Evolutionary conservation across 257 asterid genomes (phyloP).

Genomic region (Solanum chilense): DNA sequence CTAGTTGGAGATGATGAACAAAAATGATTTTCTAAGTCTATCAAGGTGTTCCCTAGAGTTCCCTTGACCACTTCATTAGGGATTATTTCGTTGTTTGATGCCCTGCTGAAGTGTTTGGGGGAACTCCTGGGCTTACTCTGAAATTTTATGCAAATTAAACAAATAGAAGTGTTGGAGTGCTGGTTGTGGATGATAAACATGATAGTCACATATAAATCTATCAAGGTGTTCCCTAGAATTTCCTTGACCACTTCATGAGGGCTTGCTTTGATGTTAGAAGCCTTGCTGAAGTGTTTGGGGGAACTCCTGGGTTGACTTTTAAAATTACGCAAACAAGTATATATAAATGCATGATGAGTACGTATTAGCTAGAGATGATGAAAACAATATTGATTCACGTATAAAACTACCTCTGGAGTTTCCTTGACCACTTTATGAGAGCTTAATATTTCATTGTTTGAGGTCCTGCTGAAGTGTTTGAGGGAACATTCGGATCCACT

Average conservation of each 20-base stretch:
- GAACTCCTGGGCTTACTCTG: background rate
- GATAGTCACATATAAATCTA: background rate
- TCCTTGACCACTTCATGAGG: background rate
- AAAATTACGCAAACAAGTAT: background rate
- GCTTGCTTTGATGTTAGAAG: background rate
- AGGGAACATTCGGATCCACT: no score
- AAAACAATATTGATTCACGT: no score
- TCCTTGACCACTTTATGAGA: no score
- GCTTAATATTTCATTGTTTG: no score
- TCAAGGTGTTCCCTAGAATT: background rate
- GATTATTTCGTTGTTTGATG: no score
- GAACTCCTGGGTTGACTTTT: background rate
- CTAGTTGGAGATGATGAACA: background rate
- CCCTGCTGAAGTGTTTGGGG: background rate
- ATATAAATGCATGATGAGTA: background rate
- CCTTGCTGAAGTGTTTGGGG: background rate
- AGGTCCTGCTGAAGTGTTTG: no score
- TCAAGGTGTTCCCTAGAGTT: background rate
- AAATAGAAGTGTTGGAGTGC: background rate
- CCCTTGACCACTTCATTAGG: background rate
- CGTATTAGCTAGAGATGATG: background rate
- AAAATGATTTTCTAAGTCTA: background rate
- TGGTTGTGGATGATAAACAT: accelerated
- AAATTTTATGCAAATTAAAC: background rate
- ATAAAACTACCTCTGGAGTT: no score